Base-by-base conservation (phyloP, 169 alveolate species). In the Neospora caninum region DNA sequence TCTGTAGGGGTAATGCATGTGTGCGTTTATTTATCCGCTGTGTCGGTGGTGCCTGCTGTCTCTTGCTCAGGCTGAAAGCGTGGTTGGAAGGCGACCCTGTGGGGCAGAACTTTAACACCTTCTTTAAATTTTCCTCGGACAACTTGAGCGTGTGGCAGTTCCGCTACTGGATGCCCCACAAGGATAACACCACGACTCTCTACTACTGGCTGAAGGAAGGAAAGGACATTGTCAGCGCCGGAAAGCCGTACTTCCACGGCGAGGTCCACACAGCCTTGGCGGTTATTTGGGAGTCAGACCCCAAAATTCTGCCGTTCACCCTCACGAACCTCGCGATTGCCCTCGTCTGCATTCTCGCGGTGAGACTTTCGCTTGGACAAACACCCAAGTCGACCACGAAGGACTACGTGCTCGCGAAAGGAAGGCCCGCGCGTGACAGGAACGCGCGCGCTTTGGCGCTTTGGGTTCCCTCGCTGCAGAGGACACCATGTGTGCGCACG, bases 231-330 rank as follows among this genome's bases (percentile, higher is more conserved):
- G 42, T 88, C n/a, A 16, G 34, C 13, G 80, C 45, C 70, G 53
- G 53, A 27, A 64, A 43, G 18, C 84, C 80, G 36, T 41, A 39
- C 36, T 69, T 88, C 42, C 58, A 64, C 18, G 86, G 95, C 91
- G 73, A 93, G 43, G 93, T 73, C 69, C 53, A 58, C 89, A 86
- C 95, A n/a, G 84, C 88, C 0, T 80, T 93, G 42, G 95, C 95
- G 20, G 88, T 91, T 29, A 45, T 96, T 0, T 93, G 96, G 92
- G 97, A 96, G 88, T 93, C 97, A 80, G 97, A 96, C 73, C 95
- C 94, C 42, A 38, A 43, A 31, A 42, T 82, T 16, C 64, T 82
- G 31, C 22, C 54, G 39, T 82, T 82, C 64, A 82, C 89, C 69
- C 67, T 82, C 41, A 82, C 89, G 22, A 82, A 82, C 89, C 39